These are phyloP conservation scores for Daldinia concentrica DNA, from an alignment of 495 filamentous ascomycete genomes.

Conservation along the genomic window DNA sequence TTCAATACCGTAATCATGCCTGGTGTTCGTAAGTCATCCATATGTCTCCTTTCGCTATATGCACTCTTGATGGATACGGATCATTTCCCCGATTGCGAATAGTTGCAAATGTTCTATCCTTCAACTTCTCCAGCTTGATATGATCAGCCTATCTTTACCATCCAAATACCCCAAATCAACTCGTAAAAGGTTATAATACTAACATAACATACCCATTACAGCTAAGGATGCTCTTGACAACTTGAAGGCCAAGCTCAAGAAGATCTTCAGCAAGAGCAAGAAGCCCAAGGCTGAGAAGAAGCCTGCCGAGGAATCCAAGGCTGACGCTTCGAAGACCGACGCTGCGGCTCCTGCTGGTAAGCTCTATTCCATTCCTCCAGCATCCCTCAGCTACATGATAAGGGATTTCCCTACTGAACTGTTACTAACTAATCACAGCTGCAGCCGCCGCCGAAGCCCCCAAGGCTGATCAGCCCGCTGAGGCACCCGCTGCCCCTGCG, in stretches of 20 bases:
- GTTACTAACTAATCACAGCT: conserved; percentile 14
- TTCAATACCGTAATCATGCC: conserved; percentile 39
- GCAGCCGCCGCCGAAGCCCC: conserved; percentile 54
- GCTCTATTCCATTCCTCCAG: not conserved
- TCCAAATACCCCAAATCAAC: conserved; percentile 5
- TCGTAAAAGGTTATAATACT: conserved; percentile 26
- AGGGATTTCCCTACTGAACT: not conserved
- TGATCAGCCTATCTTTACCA: not conserved
- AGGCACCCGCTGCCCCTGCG: conserved; percentile 22
- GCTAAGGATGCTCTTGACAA: conserved; percentile 48
- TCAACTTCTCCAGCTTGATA: not conserved
- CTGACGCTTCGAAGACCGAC: conserved; percentile 39
- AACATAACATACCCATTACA: conserved; percentile 33
- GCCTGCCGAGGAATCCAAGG: conserved; percentile 26
- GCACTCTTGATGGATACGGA: conserved; percentile 1
- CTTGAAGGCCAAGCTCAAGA: conserved; percentile 64
- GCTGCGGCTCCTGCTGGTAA: conserved; percentile 28
- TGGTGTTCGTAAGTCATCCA: conserved; percentile 41
- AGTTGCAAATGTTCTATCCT: conserved; percentile 1
- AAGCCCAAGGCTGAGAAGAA: conserved; percentile 38
- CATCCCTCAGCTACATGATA: not conserved
- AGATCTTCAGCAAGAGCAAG: conserved; percentile 58
- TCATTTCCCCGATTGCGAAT: not conserved
- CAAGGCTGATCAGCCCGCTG: conserved; percentile 41
- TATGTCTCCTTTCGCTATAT: not conserved